These are phyloP conservation scores for Cladosporium cucumerinum DNA, from an alignment of 2,329 filamentous ascomycete species.

Conservation along the genomic window DNA sequence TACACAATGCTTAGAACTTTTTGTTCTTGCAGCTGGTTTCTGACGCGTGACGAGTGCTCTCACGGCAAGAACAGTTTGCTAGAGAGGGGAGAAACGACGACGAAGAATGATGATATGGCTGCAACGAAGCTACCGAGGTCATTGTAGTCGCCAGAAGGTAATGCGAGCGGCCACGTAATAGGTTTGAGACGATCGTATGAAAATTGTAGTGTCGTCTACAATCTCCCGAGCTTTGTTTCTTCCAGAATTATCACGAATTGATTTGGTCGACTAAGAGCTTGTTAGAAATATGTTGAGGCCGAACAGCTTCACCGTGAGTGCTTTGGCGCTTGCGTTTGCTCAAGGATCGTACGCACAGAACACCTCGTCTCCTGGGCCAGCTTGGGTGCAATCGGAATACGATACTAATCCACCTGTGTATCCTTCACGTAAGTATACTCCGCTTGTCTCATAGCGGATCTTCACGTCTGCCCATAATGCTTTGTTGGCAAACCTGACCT, in stretches of 20 bases:
- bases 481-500: neutral
- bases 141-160: neutral
- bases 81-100: neutral
- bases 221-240: neutral
- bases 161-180: neutral
- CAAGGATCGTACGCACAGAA: conserved; percentile 16
- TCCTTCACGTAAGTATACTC: conserved; percentile 21
- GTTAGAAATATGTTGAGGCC: neutral
- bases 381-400: conserved; percentile 27
- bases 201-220: neutral
- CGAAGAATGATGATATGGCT: neutral
- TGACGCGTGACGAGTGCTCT: neutral
- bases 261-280: neutral
- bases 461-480: neutral
- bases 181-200: neutral
- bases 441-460: neutral
- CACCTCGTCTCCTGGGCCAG: conserved; percentile 16
- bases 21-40: neutral
- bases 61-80: neutral
- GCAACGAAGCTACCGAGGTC: neutral
- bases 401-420: conserved; percentile 26
- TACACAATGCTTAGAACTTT: neutral
- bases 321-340: neutral
- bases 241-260: neutral
- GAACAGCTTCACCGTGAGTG: neutral